Evolutionary conservation across 140 eudicot genomes (phyloP).

Genomic region (Bidens hawaiensis): DNA sequence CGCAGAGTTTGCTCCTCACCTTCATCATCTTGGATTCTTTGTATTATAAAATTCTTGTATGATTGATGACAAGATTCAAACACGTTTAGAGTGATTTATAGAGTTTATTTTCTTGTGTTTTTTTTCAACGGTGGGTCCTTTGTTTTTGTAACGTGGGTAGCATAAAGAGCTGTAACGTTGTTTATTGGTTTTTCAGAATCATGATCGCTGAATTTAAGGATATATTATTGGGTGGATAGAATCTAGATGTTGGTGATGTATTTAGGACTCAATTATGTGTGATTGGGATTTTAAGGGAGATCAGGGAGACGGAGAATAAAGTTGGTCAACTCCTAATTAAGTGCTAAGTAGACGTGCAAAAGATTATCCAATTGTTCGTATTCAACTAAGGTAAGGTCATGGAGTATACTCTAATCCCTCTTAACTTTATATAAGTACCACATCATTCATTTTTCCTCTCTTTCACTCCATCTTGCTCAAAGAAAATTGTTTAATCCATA

Average conservation of each 20-base stretch:
- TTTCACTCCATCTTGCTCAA: too few relatives aligned
- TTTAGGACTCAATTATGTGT: conserved; percentile 19
- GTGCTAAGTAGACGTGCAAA: conserved; percentile 26
- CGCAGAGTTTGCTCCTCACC: conserved; percentile 27
- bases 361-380: conserved; percentile 4
- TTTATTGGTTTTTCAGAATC: conserved; percentile 16
- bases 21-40: conserved; percentile 30
- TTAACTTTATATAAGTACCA: too few relatives aligned
- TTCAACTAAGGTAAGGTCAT: too few relatives aligned
- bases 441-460: too few relatives aligned
- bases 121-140: conserved; percentile 15
- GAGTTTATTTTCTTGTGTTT: not conserved
- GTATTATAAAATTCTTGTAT: too few relatives aligned
- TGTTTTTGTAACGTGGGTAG: conserved; percentile 28
- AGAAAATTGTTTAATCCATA: too few relatives aligned
- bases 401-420: too few relatives aligned
- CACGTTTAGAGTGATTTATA: conserved; percentile 16
- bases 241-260: conserved; percentile 21
- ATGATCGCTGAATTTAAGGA: conserved; percentile 21
- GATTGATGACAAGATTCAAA: conserved; percentile 1
- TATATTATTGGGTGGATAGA: conserved; percentile 14
- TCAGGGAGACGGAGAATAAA: conserved; percentile 2
- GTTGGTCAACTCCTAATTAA: conserved; percentile 22
- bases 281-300: too few relatives aligned
- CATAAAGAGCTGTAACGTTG: conserved; percentile 29